Evolutionary conservation across 2,329 filamentous ascomycete genomes (phyloP), one percentile per base, ranked within the genome.

Genomic region (Rutstroemia sp.): DNA sequence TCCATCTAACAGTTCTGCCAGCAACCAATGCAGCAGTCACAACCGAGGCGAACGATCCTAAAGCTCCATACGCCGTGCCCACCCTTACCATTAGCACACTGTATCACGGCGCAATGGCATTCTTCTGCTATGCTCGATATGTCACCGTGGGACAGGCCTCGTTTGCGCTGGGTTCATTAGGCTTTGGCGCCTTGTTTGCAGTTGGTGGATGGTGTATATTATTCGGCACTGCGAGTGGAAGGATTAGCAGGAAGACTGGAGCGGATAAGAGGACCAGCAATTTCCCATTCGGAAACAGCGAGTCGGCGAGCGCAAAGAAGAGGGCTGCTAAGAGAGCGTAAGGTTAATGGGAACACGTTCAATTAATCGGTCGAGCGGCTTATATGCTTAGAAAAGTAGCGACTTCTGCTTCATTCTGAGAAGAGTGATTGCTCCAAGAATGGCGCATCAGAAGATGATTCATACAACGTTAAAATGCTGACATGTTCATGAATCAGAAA

Each of bases 251-350:
- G 66, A 81, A 76, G 70, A 87, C 83, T 1, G 83, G 84, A 0
- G 81, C 79, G 37, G 85, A 87, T 66, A 87, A 86, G 76, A 74
- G 84, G 66, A 86, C 78, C 25, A 77, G 77, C 58, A 83, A 81
- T 10, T 88, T 82, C 63, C 84, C 84, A 3, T 87, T 88, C 67
- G 74, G 74, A 62, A 87, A 88, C 63, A 65, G 63, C 5, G 78
- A 81, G 67, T 67, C 69, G 38, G 67, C 67, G 10, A 55, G 57
- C 19, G 58, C 61, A 34, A 65, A 62, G 60, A 69, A 69, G 60
- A 67, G 61, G 52, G 38, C 41, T 44, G 38, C 27, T 5, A 58
- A 50, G 16, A 53, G 53, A 9, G 23, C 51, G 47, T 58, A 19
- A 47, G n/a, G 16, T n/a, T 2, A 16, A 48, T 51, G 5, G 30